Percentiles rank a stretch among this genome's conserved stretches.
Evolutionary conservation across 2,329 filamentous ascomycete genomes (phyloP).

Genomic region (Fusarium decemcellulare): DNA sequence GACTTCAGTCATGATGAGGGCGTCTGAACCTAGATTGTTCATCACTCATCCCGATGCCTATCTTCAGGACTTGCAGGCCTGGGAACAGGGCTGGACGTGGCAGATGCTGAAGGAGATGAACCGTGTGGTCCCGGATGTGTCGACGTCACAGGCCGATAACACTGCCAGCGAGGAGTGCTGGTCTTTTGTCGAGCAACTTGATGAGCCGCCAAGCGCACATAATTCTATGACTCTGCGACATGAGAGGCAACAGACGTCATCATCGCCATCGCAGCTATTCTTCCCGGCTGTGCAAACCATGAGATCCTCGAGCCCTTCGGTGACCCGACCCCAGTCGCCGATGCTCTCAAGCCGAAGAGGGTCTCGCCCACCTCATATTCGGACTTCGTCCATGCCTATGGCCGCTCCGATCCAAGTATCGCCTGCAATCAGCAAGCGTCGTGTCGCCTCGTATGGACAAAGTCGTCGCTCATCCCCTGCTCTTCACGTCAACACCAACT

Average conservation of each 20-base stretch:
- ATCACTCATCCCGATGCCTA: slow-evolving; percentile 84
- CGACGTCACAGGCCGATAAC: slow-evolving; percentile 51
- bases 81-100: slow-evolving; percentile 78
- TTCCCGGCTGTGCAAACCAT: slow-evolving; percentile 43
- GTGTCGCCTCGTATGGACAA: slow-evolving; percentile 60
- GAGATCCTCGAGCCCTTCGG: slow-evolving; percentile 49
- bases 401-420: slow-evolving; percentile 55
- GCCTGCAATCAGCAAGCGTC: slow-evolving; percentile 58
- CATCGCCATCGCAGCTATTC: slow-evolving; percentile 57
- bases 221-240: slow-evolving; percentile 60
- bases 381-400: slow-evolving; percentile 68
- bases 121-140: slow-evolving; percentile 65
- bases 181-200: slow-evolving; percentile 75
- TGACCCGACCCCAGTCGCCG: slow-evolving; percentile 58
- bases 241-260: slow-evolving; percentile 57
- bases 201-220: slow-evolving; percentile 66
- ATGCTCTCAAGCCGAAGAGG: slow-evolving; percentile 55
- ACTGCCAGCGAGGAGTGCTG: slow-evolving; percentile 73
- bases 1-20: slow-evolving; percentile 80
- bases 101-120: slow-evolving; percentile 75
- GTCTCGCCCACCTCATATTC: slow-evolving; percentile 63
- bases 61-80: slow-evolving; percentile 71
- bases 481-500: slow-evolving; percentile 32
- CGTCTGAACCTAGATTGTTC: slow-evolving; percentile 77
- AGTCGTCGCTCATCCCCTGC: slow-evolving; percentile 52